A percentile compares a stretch with the other conserved stretches of the same genome.
Evolutionary conservation across 1,284 basidiomycete genomes (phyloP).

Genomic region (Sparassis latifolia): DNA sequence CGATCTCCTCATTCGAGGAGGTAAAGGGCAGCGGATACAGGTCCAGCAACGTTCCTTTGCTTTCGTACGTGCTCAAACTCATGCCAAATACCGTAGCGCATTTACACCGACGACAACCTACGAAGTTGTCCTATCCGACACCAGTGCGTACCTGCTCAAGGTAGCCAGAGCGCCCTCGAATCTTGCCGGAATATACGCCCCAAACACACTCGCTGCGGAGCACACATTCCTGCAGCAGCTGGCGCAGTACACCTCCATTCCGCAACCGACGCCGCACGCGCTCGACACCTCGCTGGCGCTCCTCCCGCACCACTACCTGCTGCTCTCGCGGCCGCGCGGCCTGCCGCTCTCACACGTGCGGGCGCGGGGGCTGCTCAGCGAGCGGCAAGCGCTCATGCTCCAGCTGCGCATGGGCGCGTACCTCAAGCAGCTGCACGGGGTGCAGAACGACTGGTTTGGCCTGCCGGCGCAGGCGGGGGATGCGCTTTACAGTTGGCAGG

Average conservation of each 20-base stretch:
- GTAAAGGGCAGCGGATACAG: constrained; percentile 4
- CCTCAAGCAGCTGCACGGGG: constrained; percentile 53
- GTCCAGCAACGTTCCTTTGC: neutral
- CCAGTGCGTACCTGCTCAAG: constrained; percentile 17
- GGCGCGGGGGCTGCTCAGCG: constrained; percentile 32
- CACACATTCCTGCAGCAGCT: constrained; percentile 20
- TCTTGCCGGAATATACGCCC: constrained; percentile 7
- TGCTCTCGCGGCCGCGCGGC: constrained; percentile 20
- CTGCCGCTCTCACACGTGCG: constrained; percentile 30
- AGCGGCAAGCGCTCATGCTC: constrained; percentile 36
- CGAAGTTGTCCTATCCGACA: constrained; percentile 11
- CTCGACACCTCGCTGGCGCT: constrained; percentile 14
- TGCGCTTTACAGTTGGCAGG: constrained; percentile 62
- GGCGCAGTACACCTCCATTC: constrained; percentile 18
- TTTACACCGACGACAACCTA: constrained; percentile 17
- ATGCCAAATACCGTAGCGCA: constrained; percentile 10
- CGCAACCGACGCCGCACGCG: constrained; percentile 15
- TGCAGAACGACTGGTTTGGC: constrained; percentile 72
- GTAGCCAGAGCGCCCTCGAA: constrained; percentile 7
- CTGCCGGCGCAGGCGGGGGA: constrained; percentile 32
- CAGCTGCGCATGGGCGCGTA: constrained; percentile 53
- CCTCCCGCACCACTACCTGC: constrained; percentile 24
- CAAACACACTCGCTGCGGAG: constrained; percentile 24
- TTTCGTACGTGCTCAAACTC: neutral
- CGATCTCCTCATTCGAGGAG: constrained; percentile 2